phyloP scores from a whole-genome alignment of 2,329 filamentous ascomycete genomes.

The Diplodia sapinea region DNA sequence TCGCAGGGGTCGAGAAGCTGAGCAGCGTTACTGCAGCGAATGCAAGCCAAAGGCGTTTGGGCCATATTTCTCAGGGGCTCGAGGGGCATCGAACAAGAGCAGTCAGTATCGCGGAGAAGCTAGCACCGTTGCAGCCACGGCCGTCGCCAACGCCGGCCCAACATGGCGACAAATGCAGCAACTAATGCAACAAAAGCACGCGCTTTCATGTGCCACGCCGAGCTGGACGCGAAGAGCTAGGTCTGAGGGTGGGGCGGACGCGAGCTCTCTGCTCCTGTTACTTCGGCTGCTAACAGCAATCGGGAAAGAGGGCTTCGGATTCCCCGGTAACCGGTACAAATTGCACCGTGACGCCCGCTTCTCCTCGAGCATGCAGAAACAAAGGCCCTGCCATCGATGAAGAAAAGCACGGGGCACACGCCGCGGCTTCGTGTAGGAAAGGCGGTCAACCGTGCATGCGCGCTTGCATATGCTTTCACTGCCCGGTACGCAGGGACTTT shows the following conservation, averaged over 20 bases:
- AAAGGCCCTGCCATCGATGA: background rate
- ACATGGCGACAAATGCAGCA: background rate
- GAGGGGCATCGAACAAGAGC: background rate
- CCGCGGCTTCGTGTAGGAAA: background rate
- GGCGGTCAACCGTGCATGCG: slow-evolving; percentile 15
- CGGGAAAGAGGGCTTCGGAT: background rate
- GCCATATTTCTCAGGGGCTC: slow-evolving; percentile 1
- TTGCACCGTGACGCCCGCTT: background rate
- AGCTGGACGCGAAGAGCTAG: background rate
- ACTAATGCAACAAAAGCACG: background rate
- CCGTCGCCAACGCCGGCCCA: background rate
- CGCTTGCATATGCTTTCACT: background rate
- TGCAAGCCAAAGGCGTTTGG: background rate
- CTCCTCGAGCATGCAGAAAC: background rate
- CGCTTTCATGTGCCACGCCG: background rate
- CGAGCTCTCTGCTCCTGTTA: background rate
- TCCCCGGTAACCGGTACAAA: background rate
- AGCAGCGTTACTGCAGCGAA: background rate
- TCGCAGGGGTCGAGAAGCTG: background rate
- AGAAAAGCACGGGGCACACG: background rate
- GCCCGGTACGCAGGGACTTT: background rate
- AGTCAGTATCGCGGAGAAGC: background rate
- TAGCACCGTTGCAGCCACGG: background rate
- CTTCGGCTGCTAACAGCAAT: background rate
- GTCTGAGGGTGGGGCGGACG: background rate